These are phyloP conservation scores for Dictyostelium capitatum DNA, from an alignment of 78 protist species.

Conservation along the genomic window DNA sequence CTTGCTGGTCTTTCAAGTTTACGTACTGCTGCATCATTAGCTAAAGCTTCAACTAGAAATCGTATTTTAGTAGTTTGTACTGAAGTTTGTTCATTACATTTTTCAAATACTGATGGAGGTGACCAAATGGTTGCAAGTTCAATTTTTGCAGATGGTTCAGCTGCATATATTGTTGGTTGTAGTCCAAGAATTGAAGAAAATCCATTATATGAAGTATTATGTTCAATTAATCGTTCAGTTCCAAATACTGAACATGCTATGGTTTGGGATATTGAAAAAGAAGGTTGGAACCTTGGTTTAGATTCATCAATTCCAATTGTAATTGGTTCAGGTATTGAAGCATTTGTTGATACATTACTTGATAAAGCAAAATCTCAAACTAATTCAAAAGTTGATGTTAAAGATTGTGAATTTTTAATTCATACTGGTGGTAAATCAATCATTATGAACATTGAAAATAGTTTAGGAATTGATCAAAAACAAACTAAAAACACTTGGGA, in stretches of 20 bases:
- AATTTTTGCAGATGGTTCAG: conserved; percentile 76
- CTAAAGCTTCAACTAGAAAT: conserved; percentile 13
- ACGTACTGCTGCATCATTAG: conserved; percentile 21
- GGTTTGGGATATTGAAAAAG: conserved; percentile 33
- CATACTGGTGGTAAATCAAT: conserved; percentile 72
- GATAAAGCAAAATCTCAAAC: conserved; percentile 20
- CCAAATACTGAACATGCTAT: conserved; percentile 51
- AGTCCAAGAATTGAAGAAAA: conserved; percentile 32
- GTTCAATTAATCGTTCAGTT: conserved; percentile 10
- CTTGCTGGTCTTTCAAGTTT: conserved; percentile 53
- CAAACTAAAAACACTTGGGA: conserved; percentile 45
- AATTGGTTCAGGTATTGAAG: conserved; percentile 16
- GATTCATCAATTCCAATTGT: conserved; percentile 26
- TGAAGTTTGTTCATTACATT: conserved; percentile 62
- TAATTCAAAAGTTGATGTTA: not conserved
- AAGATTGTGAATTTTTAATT: conserved; percentile 61
- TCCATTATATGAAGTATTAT: conserved; percentile 51
- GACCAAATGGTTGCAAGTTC: conserved; percentile 58
- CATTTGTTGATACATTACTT: conserved; percentile 14
- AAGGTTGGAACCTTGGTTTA: conserved; percentile 52
- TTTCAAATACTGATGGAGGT: conserved; percentile 23
- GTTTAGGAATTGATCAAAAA: conserved; percentile 18
- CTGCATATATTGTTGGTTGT: conserved; percentile 55
- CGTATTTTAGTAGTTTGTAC: conserved; percentile 64
- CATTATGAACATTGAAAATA: conserved; percentile 2